phyloP scores from a whole-genome alignment of 202 grass and related monocot genomes.

The Carex arenaria region DNA sequence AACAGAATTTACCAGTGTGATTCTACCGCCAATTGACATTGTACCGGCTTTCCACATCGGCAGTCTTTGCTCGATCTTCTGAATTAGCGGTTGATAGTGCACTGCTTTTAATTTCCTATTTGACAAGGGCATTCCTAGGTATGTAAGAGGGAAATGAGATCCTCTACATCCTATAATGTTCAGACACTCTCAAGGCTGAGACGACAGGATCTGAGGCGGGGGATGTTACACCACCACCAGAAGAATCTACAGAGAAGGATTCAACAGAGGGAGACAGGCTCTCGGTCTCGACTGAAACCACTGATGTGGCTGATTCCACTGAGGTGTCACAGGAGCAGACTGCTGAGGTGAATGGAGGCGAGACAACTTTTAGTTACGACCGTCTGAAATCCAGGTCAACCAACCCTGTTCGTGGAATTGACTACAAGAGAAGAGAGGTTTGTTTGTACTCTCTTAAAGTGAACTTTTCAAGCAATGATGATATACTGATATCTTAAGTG shows the following conservation, averaged over 20 bases:
- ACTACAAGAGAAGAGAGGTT: conserved; percentile 98
- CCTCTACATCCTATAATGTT: no score
- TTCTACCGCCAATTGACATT: no score
- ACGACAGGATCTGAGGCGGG: conserved; percentile 35
- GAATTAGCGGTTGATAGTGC: no score
- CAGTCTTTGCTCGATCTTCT: no score
- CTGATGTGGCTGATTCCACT: conserved; percentile 27
- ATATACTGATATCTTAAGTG: neutral
- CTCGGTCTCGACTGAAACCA: conserved; percentile 17
- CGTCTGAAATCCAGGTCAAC: conserved; percentile 75
- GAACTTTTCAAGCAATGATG: conserved; percentile 2
- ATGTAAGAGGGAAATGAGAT: no score
- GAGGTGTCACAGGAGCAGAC: conserved; percentile 49
- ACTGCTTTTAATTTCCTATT: no score
- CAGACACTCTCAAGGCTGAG: conserved; percentile 37
- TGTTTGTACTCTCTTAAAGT: conserved; percentile 15
- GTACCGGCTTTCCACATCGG: no score
- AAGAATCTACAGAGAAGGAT: conserved; percentile 53
- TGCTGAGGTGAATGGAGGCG: conserved; percentile 50
- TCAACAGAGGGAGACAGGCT: conserved; percentile 30
- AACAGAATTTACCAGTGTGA: no score
- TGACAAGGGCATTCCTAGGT: no score
- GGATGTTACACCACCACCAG: conserved; percentile 38
- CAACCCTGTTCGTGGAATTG: conserved; percentile 76
- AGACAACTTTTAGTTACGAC: conserved; percentile 78